These are phyloP conservation scores for Tulasnella sp. DNA, from an alignment of 768 basidiomycete species.

Conservation along the genomic window DNA sequence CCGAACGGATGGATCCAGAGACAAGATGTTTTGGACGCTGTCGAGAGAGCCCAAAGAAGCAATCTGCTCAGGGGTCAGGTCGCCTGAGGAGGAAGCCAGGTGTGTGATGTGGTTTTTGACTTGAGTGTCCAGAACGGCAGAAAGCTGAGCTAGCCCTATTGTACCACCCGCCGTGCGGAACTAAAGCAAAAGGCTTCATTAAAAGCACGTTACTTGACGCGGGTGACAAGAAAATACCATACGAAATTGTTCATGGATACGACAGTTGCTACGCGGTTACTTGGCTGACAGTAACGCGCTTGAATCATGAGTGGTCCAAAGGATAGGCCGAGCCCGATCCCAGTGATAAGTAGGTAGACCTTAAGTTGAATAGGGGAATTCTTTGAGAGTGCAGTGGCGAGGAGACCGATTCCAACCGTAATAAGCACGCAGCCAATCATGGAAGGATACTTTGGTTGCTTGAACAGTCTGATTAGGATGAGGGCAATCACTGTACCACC, in stretches of 20 bases:
- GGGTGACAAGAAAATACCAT: slow-evolving; percentile 24
- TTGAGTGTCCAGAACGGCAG: slow-evolving; percentile 41
- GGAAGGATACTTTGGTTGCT: slow-evolving; percentile 40
- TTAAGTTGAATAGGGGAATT: slow-evolving; percentile 33
- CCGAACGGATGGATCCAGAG: slow-evolving; percentile 34
- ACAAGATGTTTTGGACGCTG: slow-evolving; percentile 34
- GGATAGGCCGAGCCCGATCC: slow-evolving; percentile 39
- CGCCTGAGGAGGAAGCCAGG: slow-evolving; percentile 14
- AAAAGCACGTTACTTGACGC: background rate
- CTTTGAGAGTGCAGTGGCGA: slow-evolving; percentile 37
- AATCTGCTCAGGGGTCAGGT: background rate
- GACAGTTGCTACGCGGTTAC: slow-evolving; percentile 37
- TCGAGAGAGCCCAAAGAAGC: slow-evolving; percentile 25
- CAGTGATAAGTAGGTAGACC: slow-evolving; percentile 41
- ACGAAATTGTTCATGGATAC: slow-evolving; percentile 43
- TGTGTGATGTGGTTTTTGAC: slow-evolving; percentile 33
- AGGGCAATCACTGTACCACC: slow-evolving; percentile 34
- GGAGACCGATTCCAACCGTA: slow-evolving; percentile 39
- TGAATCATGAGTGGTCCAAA: slow-evolving; percentile 31
- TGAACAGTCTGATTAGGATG: slow-evolving; percentile 30
- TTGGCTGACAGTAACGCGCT: slow-evolving; percentile 26
- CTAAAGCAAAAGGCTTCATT: slow-evolving; percentile 26
- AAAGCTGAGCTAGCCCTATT: slow-evolving; percentile 46
- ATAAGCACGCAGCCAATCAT: slow-evolving; percentile 35
- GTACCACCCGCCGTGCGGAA: slow-evolving; percentile 46